Conservation (phyloP, 179 eudicot species). For the Heliamphora pulchella region DNA sequence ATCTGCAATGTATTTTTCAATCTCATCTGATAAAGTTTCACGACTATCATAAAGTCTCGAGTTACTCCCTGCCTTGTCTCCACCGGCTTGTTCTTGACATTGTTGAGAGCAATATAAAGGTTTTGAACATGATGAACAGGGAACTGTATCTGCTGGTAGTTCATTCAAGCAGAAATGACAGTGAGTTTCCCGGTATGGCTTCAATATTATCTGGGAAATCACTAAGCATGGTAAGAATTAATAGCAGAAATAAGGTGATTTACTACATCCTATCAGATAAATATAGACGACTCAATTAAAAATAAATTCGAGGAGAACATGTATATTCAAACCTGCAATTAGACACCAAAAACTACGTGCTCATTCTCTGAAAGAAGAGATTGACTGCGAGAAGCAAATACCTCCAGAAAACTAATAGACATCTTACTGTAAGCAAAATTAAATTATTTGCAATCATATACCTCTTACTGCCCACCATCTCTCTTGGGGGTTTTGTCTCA, state of each 20-base stretch:
- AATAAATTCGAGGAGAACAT: not conserved
- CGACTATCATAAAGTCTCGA: slow-evolving; percentile 18
- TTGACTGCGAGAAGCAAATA: not conserved
- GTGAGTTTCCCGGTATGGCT: slow-evolving; percentile 75
- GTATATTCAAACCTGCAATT: not conserved
- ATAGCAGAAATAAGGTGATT: slow-evolving; percentile 11
- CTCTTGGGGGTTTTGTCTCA: not conserved
- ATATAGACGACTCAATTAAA: not conserved
- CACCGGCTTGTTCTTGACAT: slow-evolving; percentile 70
- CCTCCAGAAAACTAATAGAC: not conserved
- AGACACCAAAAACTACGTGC: not conserved
- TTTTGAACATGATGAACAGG: slow-evolving; percentile 67
- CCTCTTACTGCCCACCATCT: not conserved
- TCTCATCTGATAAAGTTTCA: slow-evolving; percentile 43
- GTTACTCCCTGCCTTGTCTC: slow-evolving; percentile 23
- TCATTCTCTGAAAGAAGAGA: not conserved
- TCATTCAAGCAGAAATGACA: slow-evolving; percentile 88
- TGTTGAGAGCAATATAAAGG: slow-evolving; percentile 69
- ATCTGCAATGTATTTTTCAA: slow-evolving; percentile 39
- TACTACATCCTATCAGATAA: not conserved
- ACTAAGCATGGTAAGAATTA: slow-evolving; percentile 11
- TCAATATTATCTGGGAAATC: slow-evolving; percentile 61
- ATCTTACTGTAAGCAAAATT: not conserved
- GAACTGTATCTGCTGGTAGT: slow-evolving; percentile 66
- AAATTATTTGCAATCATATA: not conserved